Evolutionary conservation across 2,329 filamentous ascomycete species (phyloP).

Genomic region (Fonsecaea monophora): DNA sequence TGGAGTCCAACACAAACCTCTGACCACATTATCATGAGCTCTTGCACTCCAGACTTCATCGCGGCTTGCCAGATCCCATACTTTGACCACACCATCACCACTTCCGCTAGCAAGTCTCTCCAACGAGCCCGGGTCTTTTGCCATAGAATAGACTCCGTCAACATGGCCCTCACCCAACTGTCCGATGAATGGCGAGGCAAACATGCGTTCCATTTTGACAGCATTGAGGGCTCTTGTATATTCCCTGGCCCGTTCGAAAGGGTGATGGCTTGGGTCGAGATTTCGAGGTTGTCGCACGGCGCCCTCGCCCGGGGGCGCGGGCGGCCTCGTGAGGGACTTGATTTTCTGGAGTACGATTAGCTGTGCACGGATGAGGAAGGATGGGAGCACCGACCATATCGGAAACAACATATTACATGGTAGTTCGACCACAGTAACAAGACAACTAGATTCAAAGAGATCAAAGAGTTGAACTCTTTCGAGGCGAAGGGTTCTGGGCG

Average conservation of each 20-base stretch:
- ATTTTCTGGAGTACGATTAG: constrained; percentile 55
- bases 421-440: not conserved
- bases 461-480: not conserved
- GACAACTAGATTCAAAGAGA: too few species aligned
- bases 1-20: constrained; percentile 86
- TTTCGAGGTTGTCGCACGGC: constrained; percentile 56
- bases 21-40: constrained; percentile 93
- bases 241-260: constrained; percentile 88
- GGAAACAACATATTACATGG: constrained; percentile 5
- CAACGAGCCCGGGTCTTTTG: constrained; percentile 77
- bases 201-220: constrained; percentile 92
- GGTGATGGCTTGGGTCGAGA: constrained; percentile 84
- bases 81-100: constrained; percentile 92
- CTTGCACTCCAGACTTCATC: constrained; percentile 78
- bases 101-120: constrained; percentile 81
- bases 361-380: not conserved
- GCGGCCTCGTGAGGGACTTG: constrained; percentile 59
- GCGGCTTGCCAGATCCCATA: constrained; percentile 79
- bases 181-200: constrained; percentile 80
- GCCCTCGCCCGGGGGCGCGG: constrained; percentile 55
- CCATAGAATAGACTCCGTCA: constrained; percentile 83
- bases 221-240: constrained; percentile 81
- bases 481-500: not conserved
- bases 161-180: constrained; percentile 91
- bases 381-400: constrained; percentile 27